Percentiles rank a stretch among this genome's conserved stretches.
These are phyloP conservation scores for Microdochium paspali DNA, from an alignment of 2,329 filamentous ascomycete species.

Conservation along the genomic window DNA sequence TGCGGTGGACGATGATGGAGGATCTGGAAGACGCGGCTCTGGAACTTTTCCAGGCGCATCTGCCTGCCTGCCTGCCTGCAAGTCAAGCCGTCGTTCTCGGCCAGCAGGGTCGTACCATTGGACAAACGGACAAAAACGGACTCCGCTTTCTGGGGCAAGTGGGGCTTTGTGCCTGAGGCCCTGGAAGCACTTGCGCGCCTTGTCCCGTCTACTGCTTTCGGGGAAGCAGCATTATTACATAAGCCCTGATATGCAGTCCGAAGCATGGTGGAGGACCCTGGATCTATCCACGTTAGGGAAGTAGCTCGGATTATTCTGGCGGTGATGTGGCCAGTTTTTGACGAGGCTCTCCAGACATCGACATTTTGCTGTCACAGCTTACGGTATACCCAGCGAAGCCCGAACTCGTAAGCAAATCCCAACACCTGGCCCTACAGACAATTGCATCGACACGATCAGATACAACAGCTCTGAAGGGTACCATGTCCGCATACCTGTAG, in stretches of 20 bases:
- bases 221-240: background rate
- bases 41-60: background rate
- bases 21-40: background rate
- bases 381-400: background rate
- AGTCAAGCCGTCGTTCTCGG: background rate
- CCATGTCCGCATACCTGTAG: conserved; percentile 16
- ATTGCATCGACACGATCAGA: background rate
- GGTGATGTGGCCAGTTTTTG: background rate
- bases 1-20: background rate
- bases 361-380: background rate
- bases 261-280: background rate
- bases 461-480: conserved; percentile 4
- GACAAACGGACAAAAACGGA: too few species aligned
- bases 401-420: background rate
- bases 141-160: background rate
- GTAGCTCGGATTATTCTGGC: background rate
- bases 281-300: conserved; percentile 1
- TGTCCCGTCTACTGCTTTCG: too few species aligned
- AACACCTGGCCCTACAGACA: background rate
- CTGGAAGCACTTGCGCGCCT: too few species aligned
- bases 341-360: background rate
- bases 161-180: background rate
- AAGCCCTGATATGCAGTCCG: too few species aligned
- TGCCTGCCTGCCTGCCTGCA: background rate
- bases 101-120: background rate